Conservation (phyloP, 2,329 filamentous ascomycete species). For the Diaporthe vexans region DNA sequence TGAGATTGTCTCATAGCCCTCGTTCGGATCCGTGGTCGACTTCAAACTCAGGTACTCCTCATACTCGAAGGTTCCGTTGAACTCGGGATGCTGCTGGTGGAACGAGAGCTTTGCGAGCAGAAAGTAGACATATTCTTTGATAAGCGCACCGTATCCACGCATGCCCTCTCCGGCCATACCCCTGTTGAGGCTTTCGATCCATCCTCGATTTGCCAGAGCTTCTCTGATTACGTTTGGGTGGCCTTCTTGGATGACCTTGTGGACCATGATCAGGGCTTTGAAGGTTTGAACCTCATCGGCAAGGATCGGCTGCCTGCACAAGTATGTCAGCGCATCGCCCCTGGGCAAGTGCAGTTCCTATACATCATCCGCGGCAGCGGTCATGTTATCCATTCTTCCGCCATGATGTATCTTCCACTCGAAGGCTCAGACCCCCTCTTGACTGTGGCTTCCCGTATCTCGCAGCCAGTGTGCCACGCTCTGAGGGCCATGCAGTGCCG, state of each 20-base stretch:
- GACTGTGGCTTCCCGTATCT: neutral
- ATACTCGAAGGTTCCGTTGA: conserved; percentile 99
- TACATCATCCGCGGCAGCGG: neutral
- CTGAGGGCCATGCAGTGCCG: neutral
- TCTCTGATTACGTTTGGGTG: conserved; percentile 90
- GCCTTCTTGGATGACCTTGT: conserved; percentile 97
- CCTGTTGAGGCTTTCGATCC: conserved; percentile 93
- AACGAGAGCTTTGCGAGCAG: conserved; percentile 95
- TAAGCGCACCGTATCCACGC: conserved; percentile 91
- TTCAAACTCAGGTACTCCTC: conserved; percentile 99
- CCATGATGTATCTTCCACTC: conserved; percentile 1
- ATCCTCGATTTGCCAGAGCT: conserved; percentile 87
- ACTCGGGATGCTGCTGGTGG: conserved; percentile 95
- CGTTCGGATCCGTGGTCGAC: conserved; percentile 98
- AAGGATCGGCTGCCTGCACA: conserved; percentile 88
- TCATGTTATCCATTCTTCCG: neutral
- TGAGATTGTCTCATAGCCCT: conserved; percentile 96
- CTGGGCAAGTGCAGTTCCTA: neutral
- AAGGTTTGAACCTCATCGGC: conserved; percentile 99
- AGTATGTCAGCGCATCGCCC: conserved; percentile 34
- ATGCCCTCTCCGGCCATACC: conserved; percentile 87
- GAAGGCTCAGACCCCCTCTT: neutral
- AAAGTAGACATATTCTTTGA: conserved; percentile 97
- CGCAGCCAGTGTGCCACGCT: neutral
- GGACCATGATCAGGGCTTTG: conserved; percentile 96